Conservation (phyloP, 2,329 filamentous ascomycete species). For the Penicillium paneum region DNA sequence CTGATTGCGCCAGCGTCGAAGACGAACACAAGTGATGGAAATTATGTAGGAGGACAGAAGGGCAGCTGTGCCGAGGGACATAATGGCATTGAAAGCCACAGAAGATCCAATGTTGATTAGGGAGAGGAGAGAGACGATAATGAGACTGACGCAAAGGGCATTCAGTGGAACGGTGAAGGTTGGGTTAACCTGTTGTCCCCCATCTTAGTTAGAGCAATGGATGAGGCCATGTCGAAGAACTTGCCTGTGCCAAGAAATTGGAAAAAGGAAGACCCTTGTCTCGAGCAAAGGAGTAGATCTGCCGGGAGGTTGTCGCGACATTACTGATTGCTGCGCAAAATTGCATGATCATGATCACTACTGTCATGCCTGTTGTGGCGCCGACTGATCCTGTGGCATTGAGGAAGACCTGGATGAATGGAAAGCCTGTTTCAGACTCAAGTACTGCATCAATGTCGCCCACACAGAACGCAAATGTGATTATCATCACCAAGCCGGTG, state of each 20-base stretch:
- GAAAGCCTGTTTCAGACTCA: not conserved
- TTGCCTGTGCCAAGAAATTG: not conserved
- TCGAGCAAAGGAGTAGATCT: not conserved
- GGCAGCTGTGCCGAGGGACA: constrained; percentile 34
- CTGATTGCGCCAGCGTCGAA: not conserved
- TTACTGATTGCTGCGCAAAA: not conserved
- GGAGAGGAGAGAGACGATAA: constrained; percentile 25
- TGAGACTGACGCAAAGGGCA: constrained; percentile 16
- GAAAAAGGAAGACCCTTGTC: not conserved
- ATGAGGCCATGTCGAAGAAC: not conserved
- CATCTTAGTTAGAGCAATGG: not conserved
- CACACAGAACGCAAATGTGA: not conserved
- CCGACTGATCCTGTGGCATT: not conserved
- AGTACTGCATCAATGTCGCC: not conserved
- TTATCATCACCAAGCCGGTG: not conserved
- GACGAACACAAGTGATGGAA: not conserved
- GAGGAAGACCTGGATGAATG: not conserved
- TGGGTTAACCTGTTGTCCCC: not conserved
- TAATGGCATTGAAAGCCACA: constrained; percentile 43
- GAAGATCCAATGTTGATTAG: constrained; percentile 35
- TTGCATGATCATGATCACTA: not conserved
- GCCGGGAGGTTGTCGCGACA: constrained; percentile 8
- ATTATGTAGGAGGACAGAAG: constrained; percentile 36
- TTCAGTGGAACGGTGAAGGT: constrained; percentile 15
- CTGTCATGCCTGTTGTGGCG: not conserved